Evolutionary conservation across 1,284 basidiomycete species (phyloP).

Genomic region (Marasmius oreades): DNA sequence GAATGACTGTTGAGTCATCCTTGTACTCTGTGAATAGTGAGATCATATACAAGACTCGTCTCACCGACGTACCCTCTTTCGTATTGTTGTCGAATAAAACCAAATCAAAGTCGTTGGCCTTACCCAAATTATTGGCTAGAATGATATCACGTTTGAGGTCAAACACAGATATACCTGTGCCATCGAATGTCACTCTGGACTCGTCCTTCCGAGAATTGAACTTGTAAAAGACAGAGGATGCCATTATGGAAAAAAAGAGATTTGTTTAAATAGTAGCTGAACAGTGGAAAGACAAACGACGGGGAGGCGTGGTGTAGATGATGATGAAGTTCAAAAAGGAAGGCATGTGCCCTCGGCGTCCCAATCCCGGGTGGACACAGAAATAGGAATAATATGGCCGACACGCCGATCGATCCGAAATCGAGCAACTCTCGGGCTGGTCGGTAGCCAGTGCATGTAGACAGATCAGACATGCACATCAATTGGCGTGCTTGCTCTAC

Average conservation of each 20-base stretch:
- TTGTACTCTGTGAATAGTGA: constrained; percentile 69
- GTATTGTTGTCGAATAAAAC: constrained; percentile 82
- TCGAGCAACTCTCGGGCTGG: no score
- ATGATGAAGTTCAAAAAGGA: neutral
- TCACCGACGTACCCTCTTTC: constrained; percentile 61
- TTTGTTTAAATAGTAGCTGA: no score
- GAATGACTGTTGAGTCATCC: constrained; percentile 89
- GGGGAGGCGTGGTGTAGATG: neutral
- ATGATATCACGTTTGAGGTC: constrained; percentile 99
- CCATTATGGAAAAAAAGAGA: constrained; percentile 55
- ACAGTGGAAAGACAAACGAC: neutral
- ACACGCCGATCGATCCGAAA: no score
- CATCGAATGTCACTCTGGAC: constrained; percentile 95
- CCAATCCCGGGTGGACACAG: no score
- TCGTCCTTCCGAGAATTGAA: constrained; percentile 96
- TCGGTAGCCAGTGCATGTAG: no score
- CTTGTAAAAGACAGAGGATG: constrained; percentile 96
- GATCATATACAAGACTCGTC: neutral
- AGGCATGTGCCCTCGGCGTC: no score
- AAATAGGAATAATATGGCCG: no score
- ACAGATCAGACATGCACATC: no score
- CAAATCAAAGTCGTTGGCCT: constrained; percentile 97
- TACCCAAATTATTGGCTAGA: constrained; percentile 90
- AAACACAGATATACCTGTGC: constrained; percentile 97
- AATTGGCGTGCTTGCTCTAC: no score